Evolutionary conservation across 805 yeast genomes (phyloP).

Genomic region (Kuraishia hungarica): DNA sequence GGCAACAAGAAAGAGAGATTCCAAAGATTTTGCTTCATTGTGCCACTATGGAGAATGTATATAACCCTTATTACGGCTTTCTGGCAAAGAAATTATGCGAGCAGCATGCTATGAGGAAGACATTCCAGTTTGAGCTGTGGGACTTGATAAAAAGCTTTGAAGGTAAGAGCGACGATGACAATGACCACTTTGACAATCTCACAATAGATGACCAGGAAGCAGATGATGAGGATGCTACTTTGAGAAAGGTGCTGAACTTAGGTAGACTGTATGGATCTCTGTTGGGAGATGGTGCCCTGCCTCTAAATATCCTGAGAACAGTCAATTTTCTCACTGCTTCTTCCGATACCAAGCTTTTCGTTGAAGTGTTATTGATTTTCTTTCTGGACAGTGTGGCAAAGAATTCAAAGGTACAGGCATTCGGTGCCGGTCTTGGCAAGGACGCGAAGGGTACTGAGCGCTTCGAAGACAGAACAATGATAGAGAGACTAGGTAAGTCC

Average conservation of each 20-base stretch:
- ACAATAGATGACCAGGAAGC: slow-evolving; percentile 17
- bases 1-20: slow-evolving; percentile 76
- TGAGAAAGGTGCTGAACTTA: slow-evolving; percentile 56
- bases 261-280: slow-evolving; percentile 78
- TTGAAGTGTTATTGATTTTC: slow-evolving; percentile 67
- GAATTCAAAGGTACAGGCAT: slow-evolving; percentile 41
- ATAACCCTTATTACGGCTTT: slow-evolving; percentile 84
- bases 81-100: slow-evolving; percentile 73
- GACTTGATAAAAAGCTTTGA: slow-evolving; percentile 72
- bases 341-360: slow-evolving; percentile 53
- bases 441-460: slow-evolving; percentile 19
- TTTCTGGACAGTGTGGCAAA: slow-evolving; percentile 59
- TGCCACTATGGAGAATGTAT: slow-evolving; percentile 69
- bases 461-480: slow-evolving; percentile 23
- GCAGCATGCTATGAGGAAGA: slow-evolving; percentile 65
- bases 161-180: slow-evolving; percentile 30
- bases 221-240: slow-evolving; percentile 42
- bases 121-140: slow-evolving; percentile 88
- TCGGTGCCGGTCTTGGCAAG: slow-evolving; percentile 33
- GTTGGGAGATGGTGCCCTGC: slow-evolving; percentile 64
- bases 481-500: slow-evolving; percentile 36
- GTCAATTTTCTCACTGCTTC: slow-evolving; percentile 64
- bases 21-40: slow-evolving; percentile 84
- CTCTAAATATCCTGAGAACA: slow-evolving; percentile 64
- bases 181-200: slow-evolving; percentile 24